Percentiles rank a stretch among this genome's conserved stretches.
Evolutionary conservation across 495 filamentous ascomycete species (phyloP).

Genomic region (Neurospora discreta): DNA sequence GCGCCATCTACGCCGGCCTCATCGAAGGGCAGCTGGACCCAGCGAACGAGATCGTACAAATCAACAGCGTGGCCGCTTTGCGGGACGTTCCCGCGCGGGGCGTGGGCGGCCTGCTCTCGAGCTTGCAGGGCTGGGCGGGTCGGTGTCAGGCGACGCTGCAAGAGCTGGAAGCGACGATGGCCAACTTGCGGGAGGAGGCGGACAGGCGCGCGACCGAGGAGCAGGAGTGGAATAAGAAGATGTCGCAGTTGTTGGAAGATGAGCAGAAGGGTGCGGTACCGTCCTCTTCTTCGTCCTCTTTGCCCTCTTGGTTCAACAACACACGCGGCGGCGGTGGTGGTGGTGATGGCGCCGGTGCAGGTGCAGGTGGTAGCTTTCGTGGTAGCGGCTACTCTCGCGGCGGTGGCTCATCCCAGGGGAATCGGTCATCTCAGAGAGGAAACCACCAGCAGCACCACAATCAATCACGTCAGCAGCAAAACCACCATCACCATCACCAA

Average conservation of each 20-base stretch:
- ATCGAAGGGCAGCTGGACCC: slow-evolving; percentile 76
- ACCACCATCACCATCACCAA: not conserved
- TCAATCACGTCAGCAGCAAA: not conserved
- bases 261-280: slow-evolving; percentile 26
- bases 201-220: slow-evolving; percentile 42
- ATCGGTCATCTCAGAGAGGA: not conserved
- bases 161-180: slow-evolving; percentile 65
- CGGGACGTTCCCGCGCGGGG: slow-evolving; percentile 65
- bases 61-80: slow-evolving; percentile 70
- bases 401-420: not conserved
- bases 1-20: slow-evolving; percentile 76
- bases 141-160: slow-evolving; percentile 65
- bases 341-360: slow-evolving; percentile 14
- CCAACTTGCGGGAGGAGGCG: slow-evolving; percentile 42
- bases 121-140: slow-evolving; percentile 60
- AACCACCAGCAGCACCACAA: not conserved
- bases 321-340: slow-evolving; percentile 14
- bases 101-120: slow-evolving; percentile 52
- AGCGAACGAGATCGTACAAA: slow-evolving; percentile 53
- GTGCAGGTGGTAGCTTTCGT: not conserved
- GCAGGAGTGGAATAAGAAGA: slow-evolving; percentile 31
- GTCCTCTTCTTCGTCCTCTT: not conserved
- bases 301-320: not conserved
- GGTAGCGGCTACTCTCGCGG: not conserved
- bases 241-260: slow-evolving; percentile 36